Base-by-base conservation (phyloP, 305 asterid genomes). In the Rubia balearica region DNA sequence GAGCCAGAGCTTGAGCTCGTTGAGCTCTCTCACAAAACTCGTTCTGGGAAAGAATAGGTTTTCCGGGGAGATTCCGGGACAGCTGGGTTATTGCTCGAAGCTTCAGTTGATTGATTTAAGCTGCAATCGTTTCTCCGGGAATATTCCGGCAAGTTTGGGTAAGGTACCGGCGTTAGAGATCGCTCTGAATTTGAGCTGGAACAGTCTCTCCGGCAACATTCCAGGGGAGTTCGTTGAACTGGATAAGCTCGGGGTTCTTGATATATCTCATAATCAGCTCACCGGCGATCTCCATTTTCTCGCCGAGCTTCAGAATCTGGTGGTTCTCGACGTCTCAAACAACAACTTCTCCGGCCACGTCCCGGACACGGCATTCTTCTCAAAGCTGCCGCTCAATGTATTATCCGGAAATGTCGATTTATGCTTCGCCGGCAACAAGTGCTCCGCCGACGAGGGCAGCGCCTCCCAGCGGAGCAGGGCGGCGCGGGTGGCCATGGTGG, bases 71-170 rank as follows among this genome's bases (percentile, higher is more conserved):
- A 86, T 92, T 51, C 97, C 97, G 11, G 71, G 42, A 11, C 85
- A 90, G 67, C 79, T 92, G 11, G 91, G 97, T 22, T 88, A 87
- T 42, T 90, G 96, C 73, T 79, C 77, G 24, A 81, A 86, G 88
- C 89, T 92, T 55, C 97, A 92, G 74, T 71, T 92, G 80, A 88
- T 92, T 65, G 97, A 92, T 80, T 83, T 92, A 73, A 90, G 98
- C 83, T 82, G 85, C 79, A 92, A 92, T 41, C 74, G 78, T 27
- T 79, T 92, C 19, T 84, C 85, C 24, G 97, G 96, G 14, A 66
- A 68, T 75, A 86, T 92, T 73, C 98, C 97, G 56, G 86, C 86
- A 7, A 87, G 81, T 71, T 74, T 92, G 67, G 95, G 97, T 64
- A 92, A 80, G 63, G 85, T 92, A 57, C 95, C 96, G 42, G 92